Evolutionary conservation across 2,329 filamentous ascomycete genomes (phyloP).

Genomic region (Trichoderma polysporum): DNA sequence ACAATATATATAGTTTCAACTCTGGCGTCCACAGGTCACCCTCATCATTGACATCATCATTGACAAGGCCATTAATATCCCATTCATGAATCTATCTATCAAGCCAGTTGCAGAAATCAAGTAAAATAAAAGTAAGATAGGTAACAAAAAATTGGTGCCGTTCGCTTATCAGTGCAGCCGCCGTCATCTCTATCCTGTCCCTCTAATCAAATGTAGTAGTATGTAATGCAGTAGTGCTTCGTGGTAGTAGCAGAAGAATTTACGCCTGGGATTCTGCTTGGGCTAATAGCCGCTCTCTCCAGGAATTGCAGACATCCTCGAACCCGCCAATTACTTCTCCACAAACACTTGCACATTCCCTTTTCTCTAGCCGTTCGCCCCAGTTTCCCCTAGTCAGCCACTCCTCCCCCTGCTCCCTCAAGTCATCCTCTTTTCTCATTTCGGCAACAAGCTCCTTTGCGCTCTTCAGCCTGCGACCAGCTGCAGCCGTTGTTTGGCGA

Average conservation of each 20-base stretch:
- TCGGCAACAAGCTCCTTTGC: slow-evolving; percentile 85
- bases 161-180: slow-evolving; percentile 21
- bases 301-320: slow-evolving; percentile 82
- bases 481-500: slow-evolving; percentile 80
- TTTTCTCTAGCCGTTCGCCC: slow-evolving; percentile 70
- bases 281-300: slow-evolving; percentile 73
- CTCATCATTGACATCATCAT: not conserved
- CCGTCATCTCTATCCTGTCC: slow-evolving; percentile 8
- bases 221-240: not conserved
- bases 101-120: not conserved
- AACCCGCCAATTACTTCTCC: slow-evolving; percentile 88
- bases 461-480: slow-evolving; percentile 73
- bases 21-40: not conserved
- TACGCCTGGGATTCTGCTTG: slow-evolving; percentile 54
- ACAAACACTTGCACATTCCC: slow-evolving; percentile 83
- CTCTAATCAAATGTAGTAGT: not conserved
- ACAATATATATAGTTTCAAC: not conserved
- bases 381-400: slow-evolving; percentile 84
- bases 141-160: not conserved
- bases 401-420: slow-evolving; percentile 75
- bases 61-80: not conserved
- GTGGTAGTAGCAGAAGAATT: not conserved
- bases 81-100: slow-evolving; percentile 1
- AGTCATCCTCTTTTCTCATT: slow-evolving; percentile 78
- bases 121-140: not conserved